Evolutionary conservation across 805 yeast genomes (phyloP).

Genomic region (Myxozyma melibiosi): DNA sequence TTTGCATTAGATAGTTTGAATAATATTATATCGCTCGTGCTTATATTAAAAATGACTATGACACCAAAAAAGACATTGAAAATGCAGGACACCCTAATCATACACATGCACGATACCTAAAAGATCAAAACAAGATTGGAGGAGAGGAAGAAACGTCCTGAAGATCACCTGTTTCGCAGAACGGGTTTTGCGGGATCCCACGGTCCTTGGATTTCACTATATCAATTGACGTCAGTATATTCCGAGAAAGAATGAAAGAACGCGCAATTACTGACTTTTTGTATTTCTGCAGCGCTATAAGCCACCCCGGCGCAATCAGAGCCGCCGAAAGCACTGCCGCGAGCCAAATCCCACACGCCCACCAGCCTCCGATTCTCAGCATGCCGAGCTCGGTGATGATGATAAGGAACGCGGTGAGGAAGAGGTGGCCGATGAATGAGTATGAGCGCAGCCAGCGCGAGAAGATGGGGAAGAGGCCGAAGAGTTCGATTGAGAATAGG

Average conservation of each 20-base stretch:
- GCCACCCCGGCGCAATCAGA: conserved; percentile 68
- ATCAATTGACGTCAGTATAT: background rate
- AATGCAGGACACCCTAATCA: too few relatives aligned
- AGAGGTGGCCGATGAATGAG: conserved; percentile 27
- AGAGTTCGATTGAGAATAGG: conserved; percentile 67
- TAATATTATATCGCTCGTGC: background rate
- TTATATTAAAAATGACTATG: too few relatives aligned
- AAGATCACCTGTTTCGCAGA: conserved; percentile 37
- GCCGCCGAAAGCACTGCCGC: conserved; percentile 51
- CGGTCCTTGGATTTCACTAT: conserved; percentile 77
- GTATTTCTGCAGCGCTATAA: conserved; percentile 70
- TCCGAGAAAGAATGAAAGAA: background rate
- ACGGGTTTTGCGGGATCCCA: conserved; percentile 89
- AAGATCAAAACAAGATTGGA: background rate
- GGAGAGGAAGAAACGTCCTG: background rate
- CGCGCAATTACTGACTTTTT: conserved; percentile 48
- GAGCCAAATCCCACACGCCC: conserved; percentile 54
- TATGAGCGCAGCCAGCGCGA: conserved; percentile 59
- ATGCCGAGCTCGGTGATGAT: conserved; percentile 42
- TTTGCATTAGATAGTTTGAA: background rate
- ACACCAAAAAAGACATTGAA: too few relatives aligned
- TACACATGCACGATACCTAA: background rate
- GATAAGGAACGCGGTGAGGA: conserved; percentile 23
- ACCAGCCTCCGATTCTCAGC: conserved; percentile 46
- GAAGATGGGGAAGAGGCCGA: conserved; percentile 72